Evolutionary conservation across 495 filamentous ascomycete species (phyloP).

Genomic region (Talaromyces nanjingensis): DNA sequence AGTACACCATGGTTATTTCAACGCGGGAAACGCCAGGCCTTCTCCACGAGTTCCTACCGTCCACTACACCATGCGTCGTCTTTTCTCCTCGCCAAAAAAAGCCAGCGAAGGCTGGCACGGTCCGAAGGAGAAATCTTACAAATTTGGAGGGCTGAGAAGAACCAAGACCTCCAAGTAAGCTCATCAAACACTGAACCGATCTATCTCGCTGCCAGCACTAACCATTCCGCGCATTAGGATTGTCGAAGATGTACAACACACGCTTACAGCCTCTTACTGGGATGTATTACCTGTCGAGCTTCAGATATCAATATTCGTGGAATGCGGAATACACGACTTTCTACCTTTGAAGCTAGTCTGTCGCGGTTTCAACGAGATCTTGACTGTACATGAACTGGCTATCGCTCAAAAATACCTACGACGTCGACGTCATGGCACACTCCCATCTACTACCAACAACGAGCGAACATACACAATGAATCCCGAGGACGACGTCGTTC

Average conservation of each 20-base stretch:
- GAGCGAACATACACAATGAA: conserved; percentile 36
- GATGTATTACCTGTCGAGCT: conserved; percentile 36
- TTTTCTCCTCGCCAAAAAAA: conserved; percentile 5
- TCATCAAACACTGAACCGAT: too few relatives aligned
- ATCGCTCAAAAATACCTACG: conserved; percentile 39
- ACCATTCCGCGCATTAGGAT: neutral
- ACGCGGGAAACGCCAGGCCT: neutral
- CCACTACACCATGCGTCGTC: conserved; percentile 1
- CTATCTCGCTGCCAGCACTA: neutral
- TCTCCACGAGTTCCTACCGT: neutral
- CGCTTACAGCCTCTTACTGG: conserved; percentile 28
- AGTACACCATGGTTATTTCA: neutral
- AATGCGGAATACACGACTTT: conserved; percentile 34
- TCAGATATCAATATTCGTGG: conserved; percentile 37
- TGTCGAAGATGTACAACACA: neutral
- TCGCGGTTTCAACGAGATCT: conserved; percentile 29
- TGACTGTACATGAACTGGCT: conserved; percentile 31
- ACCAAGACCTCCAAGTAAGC: neutral
- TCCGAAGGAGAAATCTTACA: neutral
- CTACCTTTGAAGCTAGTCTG: conserved; percentile 34
- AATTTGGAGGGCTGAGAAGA: neutral
- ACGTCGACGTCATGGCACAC: conserved; percentile 38
- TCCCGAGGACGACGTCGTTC: conserved; percentile 38
- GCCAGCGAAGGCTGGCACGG: neutral
- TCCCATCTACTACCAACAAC: conserved; percentile 33